A percentile compares a stretch with the other conserved stretches of the same genome.
Conservation (phyloP, 805 yeast species). For the Cyberlindnera mrakii region DNA sequence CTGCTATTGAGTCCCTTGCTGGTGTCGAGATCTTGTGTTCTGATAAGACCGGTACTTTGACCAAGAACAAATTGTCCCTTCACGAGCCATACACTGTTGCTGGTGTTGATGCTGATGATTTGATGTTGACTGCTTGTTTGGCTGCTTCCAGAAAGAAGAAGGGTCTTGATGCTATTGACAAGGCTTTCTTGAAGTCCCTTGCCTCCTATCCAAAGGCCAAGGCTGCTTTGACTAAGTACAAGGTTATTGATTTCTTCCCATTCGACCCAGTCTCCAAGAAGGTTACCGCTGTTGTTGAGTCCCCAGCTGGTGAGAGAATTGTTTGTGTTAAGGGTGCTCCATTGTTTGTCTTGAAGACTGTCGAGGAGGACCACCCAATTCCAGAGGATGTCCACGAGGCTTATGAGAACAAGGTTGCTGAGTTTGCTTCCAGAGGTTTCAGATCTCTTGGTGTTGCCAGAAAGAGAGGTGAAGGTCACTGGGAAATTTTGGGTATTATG, state of each 20-base stretch:
- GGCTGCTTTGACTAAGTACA: constrained; percentile 87
- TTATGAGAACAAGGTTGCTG: constrained; percentile 96
- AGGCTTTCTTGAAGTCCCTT: constrained; percentile 91
- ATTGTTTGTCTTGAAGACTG: constrained; percentile 92
- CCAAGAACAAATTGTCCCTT: constrained; percentile 92
- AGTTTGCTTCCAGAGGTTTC: constrained; percentile 97
- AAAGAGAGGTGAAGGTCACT: constrained; percentile 97
- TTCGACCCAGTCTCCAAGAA: constrained; percentile 97
- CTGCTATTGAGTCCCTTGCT: constrained; percentile 95
- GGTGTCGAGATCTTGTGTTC: constrained; percentile 98
- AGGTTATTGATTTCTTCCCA: constrained; percentile 93
- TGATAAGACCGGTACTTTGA: constrained; percentile 96
- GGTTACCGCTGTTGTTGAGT: constrained; percentile 91
- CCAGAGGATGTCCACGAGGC: constrained; percentile 91
- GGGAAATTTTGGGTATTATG: constrained; percentile 97
- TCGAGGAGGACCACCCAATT: constrained; percentile 94
- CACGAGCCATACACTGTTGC: constrained; percentile 97
- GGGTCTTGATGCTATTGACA: constrained; percentile 97
- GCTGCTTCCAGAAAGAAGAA: constrained; percentile 98
- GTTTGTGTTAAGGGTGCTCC: constrained; percentile 98
- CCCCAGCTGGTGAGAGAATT: constrained; percentile 93
- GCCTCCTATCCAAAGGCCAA: constrained; percentile 87
- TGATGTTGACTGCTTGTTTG: constrained; percentile 95
- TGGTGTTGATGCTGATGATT: constrained; percentile 93
- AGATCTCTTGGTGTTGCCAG: constrained; percentile 98